A percentile compares a stretch with the other conserved stretches of the same genome.
Conservation (phyloP, 140 eudicot species). For the Bidens hawaiensis region DNA sequence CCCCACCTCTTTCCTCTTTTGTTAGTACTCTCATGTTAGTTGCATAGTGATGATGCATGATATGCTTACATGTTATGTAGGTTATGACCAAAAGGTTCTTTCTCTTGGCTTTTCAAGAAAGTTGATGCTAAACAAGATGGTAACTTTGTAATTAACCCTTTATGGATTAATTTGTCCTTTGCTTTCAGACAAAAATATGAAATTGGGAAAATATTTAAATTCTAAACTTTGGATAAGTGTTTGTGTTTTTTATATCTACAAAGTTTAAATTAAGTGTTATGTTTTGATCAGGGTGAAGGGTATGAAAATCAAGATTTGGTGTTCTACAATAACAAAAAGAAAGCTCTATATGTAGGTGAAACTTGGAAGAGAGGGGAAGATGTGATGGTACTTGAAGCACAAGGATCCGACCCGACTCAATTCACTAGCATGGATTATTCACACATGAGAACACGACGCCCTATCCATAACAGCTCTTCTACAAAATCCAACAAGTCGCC, state of each 20-base stretch:
- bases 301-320: conserved; percentile 27
- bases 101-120: conserved; percentile 44
- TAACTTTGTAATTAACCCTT: conserved; percentile 19
- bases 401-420: conserved; percentile 30
- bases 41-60: background rate
- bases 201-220: conserved; percentile 1
- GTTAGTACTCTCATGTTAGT: too few species aligned
- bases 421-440: conserved; percentile 46
- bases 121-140: conserved; percentile 38
- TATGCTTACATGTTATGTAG: conserved; percentile 21
- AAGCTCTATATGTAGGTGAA: conserved; percentile 30
- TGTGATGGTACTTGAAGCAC: conserved; percentile 11
- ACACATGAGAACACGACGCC: conserved; percentile 44
- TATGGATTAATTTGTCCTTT: too few species aligned
- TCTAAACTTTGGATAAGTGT: background rate
- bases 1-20: background rate
- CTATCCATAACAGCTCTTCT: conserved; percentile 43
- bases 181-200: too few species aligned
- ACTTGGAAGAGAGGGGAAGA: conserved; percentile 15
- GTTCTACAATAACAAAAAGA: conserved; percentile 16
- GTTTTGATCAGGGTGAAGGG: conserved; percentile 25
- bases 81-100: conserved; percentile 21
- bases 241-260: background rate
- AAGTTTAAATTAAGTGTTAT: conserved; percentile 2
- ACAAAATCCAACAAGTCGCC: conserved; percentile 23